Evolutionary conservation across 768 basidiomycete genomes (phyloP).

Genomic region (Boletus tomentosulus): DNA sequence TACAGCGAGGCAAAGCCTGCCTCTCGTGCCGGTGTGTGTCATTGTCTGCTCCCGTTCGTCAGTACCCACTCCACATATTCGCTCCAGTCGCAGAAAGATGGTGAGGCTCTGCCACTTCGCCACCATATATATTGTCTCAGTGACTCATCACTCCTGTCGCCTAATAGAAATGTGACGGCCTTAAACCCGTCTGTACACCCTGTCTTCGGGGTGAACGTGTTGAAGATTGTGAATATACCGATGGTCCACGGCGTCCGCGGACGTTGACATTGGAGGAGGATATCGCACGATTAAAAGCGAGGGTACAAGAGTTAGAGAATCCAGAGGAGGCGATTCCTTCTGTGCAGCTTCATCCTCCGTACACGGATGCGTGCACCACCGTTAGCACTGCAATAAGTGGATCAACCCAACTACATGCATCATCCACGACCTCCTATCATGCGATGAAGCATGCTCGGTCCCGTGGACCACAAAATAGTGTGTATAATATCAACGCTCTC

Average conservation of each 20-base stretch:
- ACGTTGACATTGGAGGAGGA: conserved; percentile 60
- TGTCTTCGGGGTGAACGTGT: conserved; percentile 55
- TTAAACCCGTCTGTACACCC: conserved; percentile 59
- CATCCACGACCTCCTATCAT: neutral
- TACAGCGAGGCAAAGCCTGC: conserved; percentile 50
- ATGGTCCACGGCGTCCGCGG: conserved; percentile 55
- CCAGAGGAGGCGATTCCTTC: conserved; percentile 45
- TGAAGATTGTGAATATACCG: conserved; percentile 70
- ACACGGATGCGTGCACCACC: conserved; percentile 16
- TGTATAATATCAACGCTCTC: neutral
- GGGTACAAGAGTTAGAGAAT: conserved; percentile 55
- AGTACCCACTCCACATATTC: neutral
- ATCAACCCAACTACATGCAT: neutral
- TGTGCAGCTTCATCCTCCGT: conserved; percentile 51
- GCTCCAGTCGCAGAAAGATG: conserved; percentile 46
- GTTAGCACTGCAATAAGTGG: neutral
- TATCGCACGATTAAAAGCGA: conserved; percentile 49
- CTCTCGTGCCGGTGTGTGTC: conserved; percentile 48
- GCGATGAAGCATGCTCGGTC: neutral
- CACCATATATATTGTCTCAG: too few relatives aligned
- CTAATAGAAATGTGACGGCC: conserved; percentile 62
- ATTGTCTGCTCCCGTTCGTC: neutral
- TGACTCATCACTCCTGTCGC: neutral
- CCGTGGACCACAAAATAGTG: neutral
- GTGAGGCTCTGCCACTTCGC: conserved; percentile 19